phyloP scores from a whole-genome alignment of 176 grass and related monocot species.

The Triticum urartu region DNA sequence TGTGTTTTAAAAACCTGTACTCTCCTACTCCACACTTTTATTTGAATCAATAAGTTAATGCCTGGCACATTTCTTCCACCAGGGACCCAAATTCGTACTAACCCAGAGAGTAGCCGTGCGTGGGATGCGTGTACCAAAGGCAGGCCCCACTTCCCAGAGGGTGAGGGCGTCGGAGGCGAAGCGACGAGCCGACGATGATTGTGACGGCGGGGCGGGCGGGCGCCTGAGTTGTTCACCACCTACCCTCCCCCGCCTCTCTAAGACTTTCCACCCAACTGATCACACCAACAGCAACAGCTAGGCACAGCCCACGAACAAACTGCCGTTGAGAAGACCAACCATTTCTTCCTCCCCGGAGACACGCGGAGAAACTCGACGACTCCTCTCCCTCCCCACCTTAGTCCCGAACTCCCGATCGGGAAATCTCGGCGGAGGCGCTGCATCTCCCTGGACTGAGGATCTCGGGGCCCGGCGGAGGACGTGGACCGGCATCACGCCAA shows the following conservation, averaged over 20 bases:
- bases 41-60: too few relatives aligned
- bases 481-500: background rate
- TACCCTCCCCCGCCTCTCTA: background rate
- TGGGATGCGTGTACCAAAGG: background rate
- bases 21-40: too few relatives aligned
- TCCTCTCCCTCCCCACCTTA: background rate
- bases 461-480: background rate
- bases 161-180: background rate
- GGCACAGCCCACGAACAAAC: background rate
- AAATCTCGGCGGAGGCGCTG: background rate
- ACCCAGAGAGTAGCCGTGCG: background rate
- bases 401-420: background rate
- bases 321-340: background rate
- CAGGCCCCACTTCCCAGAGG: background rate
- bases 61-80: too few relatives aligned
- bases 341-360: background rate
- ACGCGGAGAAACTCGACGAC: background rate
- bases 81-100: background rate
- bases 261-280: slow-evolving; percentile 14
- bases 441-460: background rate
- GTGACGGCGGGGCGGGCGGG: slow-evolving; percentile 1
- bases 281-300: slow-evolving; percentile 17
- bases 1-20: too few relatives aligned
- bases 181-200: background rate
- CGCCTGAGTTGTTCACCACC: slow-evolving; percentile 13